Evolutionary conservation across 805 yeast species (phyloP), one percentile per base, ranked within the genome.

Genomic region (Kazachstania martiniae): DNA sequence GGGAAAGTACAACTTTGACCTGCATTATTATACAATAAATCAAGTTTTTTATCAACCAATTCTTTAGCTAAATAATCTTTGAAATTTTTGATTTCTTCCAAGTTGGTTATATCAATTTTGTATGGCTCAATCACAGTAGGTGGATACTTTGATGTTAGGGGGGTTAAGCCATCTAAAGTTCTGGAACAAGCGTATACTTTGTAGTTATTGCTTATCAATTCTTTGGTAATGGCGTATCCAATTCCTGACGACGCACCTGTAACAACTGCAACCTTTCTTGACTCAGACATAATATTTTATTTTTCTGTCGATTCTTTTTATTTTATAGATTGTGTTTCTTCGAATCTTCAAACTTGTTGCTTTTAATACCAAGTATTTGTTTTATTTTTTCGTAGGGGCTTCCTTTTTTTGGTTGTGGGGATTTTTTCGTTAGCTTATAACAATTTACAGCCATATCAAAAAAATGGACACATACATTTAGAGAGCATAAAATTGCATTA

Each of bases 101-200:
- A 31, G 4, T 70, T 61, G 0, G 78, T 53, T 17, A 81, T 82
- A 45, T 81, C 93, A 34, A 80, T 56, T 26, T 58, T 38, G 21
- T 75, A 51, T 2, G 69, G 69, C 17, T 50, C 56, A 3, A 77
- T 58, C 0, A 70, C 68, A 8, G 39, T 34, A 3, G 38, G 36
- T 5, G 46, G 41, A 22, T 42, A 47, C 16, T 47, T 43, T 29
- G 59, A 55, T n/a, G 63, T 59, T 28, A 57, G 47, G 14, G 58
- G 56, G 25, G 67, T 63, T 77, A 82, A 76, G 3, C 70, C 71
- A 29, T 65, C 75, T 21, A 70, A 44, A 42, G 85, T 66, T 51
- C 93, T 65, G 3, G 91, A 86, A 35, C 81, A 76, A 1, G 87
- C 87, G 48, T 71, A 79, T 1, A 81, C 85, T 37, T 61, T 59